phyloP scores from a whole-genome alignment of 2,329 filamentous ascomycete genomes.

The Aspergillus quadrilineatus region DNA sequence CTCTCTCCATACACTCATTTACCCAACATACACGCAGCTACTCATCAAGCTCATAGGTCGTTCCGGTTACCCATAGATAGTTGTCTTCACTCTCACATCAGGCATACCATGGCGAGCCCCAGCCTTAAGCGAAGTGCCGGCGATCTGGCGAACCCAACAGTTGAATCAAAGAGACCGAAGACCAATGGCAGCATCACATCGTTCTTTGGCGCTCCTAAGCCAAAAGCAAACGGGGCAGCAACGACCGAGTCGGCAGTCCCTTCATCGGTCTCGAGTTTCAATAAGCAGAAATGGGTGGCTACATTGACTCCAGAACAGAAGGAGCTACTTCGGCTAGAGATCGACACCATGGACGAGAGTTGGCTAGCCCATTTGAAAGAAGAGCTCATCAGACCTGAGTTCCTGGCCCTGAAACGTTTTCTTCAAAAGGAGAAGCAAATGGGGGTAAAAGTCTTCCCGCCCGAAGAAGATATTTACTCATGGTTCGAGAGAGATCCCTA shows the following conservation, averaged over 20 bases:
- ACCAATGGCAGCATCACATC: conserved; percentile 78
- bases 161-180: conserved; percentile 69
- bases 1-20: too few relatives aligned
- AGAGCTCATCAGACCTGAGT: conserved; percentile 74
- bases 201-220: conserved; percentile 77
- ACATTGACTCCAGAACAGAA: conserved; percentile 78
- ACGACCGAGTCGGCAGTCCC: conserved; percentile 26
- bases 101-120: conserved; percentile 30
- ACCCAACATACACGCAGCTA: background rate
- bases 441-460: conserved; percentile 81
- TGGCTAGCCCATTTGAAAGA: conserved; percentile 90
- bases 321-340: conserved; percentile 79
- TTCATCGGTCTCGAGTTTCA: conserved; percentile 57
- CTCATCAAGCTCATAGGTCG: background rate
- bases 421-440: conserved; percentile 72
- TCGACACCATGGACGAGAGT: conserved; percentile 85
- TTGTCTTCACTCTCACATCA: too few relatives aligned
- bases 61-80: background rate
- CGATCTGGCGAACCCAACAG: conserved; percentile 39
- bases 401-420: conserved; percentile 85
- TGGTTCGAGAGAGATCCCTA: conserved; percentile 61
- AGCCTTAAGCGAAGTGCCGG: conserved; percentile 66
- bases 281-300: conserved; percentile 88
- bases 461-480: conserved; percentile 84
- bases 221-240: conserved; percentile 23